A percentile compares a stretch with the other conserved stretches of the same genome.
These are phyloP conservation scores for Agrocybe pediades DNA, from an alignment of 768 basidiomycete species.

Conservation along the genomic window DNA sequence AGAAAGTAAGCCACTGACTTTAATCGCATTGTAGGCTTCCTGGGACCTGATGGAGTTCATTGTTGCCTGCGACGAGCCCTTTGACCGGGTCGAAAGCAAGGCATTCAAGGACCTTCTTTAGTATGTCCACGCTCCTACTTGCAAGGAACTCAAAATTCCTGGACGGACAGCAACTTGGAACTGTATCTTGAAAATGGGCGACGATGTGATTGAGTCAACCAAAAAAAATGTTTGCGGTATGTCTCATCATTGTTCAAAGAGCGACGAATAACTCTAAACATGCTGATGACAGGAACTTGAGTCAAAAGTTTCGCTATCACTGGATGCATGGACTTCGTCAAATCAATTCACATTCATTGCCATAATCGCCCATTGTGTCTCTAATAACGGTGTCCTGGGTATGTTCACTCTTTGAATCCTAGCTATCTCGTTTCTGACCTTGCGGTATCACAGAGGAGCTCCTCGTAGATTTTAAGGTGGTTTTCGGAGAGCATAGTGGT, in stretches of 20 bases:
- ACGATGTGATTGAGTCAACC: background rate
- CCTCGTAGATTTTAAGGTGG: slow-evolving; percentile 35
- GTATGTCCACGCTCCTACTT: slow-evolving; percentile 10
- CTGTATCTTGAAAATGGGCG: slow-evolving; percentile 4
- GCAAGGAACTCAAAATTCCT: slow-evolving; percentile 8
- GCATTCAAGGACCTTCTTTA: slow-evolving; percentile 12
- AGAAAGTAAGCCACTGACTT: too few relatives aligned
- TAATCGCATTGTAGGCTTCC: too few relatives aligned
- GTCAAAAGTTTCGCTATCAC: slow-evolving; percentile 20
- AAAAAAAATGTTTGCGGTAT: background rate
- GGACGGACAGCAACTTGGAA: background rate
- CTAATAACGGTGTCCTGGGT: slow-evolving; percentile 23
- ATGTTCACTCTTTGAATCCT: background rate
- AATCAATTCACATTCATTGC: slow-evolving; percentile 30
- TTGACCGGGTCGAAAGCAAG: slow-evolving; percentile 16
- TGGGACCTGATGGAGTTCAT: too few relatives aligned
- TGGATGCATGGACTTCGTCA: slow-evolving; percentile 33
- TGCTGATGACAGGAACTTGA: background rate
- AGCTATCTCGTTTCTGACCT: background rate
- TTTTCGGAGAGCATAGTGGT: slow-evolving; percentile 33
- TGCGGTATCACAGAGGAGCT: slow-evolving; percentile 38
- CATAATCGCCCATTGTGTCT: slow-evolving; percentile 29
- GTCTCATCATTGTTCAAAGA: too few relatives aligned
- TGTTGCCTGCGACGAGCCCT: slow-evolving; percentile 16
- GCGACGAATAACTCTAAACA: too few relatives aligned